Evolutionary conservation across 202 grass and related monocot genomes (phyloP).

Genomic region (Panicum hallii): DNA sequence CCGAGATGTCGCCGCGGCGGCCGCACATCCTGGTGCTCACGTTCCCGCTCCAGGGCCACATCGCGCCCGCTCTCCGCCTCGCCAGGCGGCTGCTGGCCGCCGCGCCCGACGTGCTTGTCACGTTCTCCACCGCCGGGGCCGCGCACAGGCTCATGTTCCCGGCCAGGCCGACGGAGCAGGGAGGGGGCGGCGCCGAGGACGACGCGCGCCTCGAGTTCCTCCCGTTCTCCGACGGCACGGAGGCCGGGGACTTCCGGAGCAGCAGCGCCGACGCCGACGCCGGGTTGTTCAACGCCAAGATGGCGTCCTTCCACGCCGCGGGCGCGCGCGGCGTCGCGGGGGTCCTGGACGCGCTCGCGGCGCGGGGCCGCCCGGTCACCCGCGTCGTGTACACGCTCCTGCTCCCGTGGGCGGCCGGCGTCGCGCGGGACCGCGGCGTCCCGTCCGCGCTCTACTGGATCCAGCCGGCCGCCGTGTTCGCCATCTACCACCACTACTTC

Average conservation of each 20-base stretch:
- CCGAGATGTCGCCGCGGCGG: not conserved
- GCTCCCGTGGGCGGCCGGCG: conserved; percentile 69
- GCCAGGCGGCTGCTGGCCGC: conserved; percentile 47
- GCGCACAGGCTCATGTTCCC: conserved; percentile 75
- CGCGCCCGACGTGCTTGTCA: conserved; percentile 50
- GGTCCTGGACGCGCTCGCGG: conserved; percentile 46
- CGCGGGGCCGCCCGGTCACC: conserved; percentile 53
- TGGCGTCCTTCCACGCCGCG: conserved; percentile 46
- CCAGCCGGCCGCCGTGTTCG: conserved; percentile 67
- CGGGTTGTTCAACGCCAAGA: conserved; percentile 27
- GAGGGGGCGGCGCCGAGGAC: not conserved
- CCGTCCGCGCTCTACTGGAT: conserved; percentile 76
- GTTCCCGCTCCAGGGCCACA: conserved; percentile 76
- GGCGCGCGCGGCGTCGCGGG: conserved; percentile 42
- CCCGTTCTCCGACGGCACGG: conserved; percentile 66
- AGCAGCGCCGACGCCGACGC: not conserved
- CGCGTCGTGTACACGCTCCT: conserved; percentile 68
- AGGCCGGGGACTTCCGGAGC: conserved; percentile 14
- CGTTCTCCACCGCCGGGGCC: conserved; percentile 61
- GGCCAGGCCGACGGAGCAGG: not conserved
- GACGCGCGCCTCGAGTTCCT: conserved; percentile 44
- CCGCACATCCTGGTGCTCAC: conserved; percentile 74
- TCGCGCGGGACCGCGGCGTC: conserved; percentile 50
- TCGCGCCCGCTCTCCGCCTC: conserved; percentile 74
- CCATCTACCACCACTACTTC: conserved; percentile 76